Percentiles rank a stretch among this genome's conserved stretches.
These are phyloP conservation scores for Wickerhamiella sergipiensis DNA, from an alignment of 805 yeast genomes.

Conservation along the genomic window DNA sequence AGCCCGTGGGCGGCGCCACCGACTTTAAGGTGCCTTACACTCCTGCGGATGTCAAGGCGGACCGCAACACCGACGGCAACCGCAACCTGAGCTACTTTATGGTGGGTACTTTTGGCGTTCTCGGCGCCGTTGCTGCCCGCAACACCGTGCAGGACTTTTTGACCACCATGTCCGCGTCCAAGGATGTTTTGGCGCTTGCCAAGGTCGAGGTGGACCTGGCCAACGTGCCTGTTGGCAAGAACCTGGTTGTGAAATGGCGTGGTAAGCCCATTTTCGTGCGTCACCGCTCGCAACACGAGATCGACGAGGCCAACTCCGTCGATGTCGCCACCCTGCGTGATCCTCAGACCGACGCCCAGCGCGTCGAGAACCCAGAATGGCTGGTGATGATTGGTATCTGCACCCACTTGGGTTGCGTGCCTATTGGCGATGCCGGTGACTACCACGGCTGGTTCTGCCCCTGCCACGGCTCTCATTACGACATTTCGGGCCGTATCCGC, in stretches of 20 bases:
- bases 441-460: conserved; percentile 99
- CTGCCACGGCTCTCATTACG: conserved; percentile 99
- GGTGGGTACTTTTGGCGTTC: conserved; percentile 89
- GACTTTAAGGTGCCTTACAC: conserved; percentile 87
- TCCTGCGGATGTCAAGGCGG: conserved; percentile 60
- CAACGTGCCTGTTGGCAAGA: conserved; percentile 93
- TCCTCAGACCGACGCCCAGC: conserved; percentile 84
- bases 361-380: conserved; percentile 97
- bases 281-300: conserved; percentile 91
- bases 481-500: conserved; percentile 99
- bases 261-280: conserved; percentile 99
- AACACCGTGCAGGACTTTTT: conserved; percentile 87
- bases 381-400: conserved; percentile 98
- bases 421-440: conserved; percentile 99
- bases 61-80: conserved; percentile 55
- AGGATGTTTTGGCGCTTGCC: conserved; percentile 98
- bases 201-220: conserved; percentile 93
- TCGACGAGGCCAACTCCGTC: conserved; percentile 81
- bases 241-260: conserved; percentile 98
- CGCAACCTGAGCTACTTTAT: conserved; percentile 91
- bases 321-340: conserved; percentile 74
- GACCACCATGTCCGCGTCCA: conserved; percentile 91
- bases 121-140: conserved; percentile 89
- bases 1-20: conserved; percentile 29
- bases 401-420: conserved; percentile 99